phyloP scores from a whole-genome alignment of 208 protist genomes.

The Trypanosoma vivax region DNA sequence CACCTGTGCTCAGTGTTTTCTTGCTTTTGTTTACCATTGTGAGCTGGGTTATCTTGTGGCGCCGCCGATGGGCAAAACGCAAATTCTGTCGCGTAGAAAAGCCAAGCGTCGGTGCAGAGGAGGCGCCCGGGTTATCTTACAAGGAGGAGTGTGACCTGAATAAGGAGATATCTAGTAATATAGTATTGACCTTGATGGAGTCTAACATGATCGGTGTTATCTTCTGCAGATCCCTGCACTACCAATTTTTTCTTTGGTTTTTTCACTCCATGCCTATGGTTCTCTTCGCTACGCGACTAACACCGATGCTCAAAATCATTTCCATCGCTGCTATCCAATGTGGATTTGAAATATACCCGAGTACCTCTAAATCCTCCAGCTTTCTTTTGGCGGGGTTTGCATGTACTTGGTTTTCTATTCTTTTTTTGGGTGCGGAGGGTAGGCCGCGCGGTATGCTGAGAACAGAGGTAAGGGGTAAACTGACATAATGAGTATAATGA shows the following conservation, averaged over 20 bases:
- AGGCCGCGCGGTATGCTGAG: no score
- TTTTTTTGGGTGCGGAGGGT: conserved; percentile 32
- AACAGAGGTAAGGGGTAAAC: no score
- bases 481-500: no score
- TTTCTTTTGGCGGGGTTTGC: conserved; percentile 40
- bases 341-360: conserved; percentile 60
- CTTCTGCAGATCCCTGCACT: conserved; percentile 87
- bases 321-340: conserved; percentile 36
- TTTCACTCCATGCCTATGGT: conserved; percentile 81
- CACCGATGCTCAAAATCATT: conserved; percentile 24
- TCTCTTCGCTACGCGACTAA: conserved; percentile 33
- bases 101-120: no score
- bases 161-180: conserved; percentile 21
- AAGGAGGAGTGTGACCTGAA: not conserved
- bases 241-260: conserved; percentile 93
- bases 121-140: no score
- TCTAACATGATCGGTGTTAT: conserved; percentile 89
- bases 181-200: conserved; percentile 76
- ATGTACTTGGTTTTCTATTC: conserved; percentile 27
- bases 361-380: conserved; percentile 34
- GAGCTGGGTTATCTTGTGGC: conserved; percentile 53
- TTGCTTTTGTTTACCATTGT: conserved; percentile 42
- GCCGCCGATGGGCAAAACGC: conserved; percentile 39
- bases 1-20: conserved; percentile 26
- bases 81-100: no score